Evolutionary conservation across 306 rosid genomes (phyloP).

Genomic region (Oxytropis ochrocephala): DNA sequence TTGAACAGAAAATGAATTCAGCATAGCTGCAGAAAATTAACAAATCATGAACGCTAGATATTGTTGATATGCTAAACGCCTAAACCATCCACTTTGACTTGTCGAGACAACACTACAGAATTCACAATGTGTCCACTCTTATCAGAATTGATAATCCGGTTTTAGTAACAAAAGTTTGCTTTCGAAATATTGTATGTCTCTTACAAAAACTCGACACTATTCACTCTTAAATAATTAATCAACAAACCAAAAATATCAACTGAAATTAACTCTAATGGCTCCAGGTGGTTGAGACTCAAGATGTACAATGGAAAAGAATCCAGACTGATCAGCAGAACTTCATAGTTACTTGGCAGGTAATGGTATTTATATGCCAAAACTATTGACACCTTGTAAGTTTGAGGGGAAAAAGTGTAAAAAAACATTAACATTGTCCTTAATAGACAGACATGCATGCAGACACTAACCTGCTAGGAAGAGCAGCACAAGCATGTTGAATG

Average conservation of each 20-base stretch:
- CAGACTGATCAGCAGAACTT: neutral
- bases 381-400: neutral
- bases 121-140: neutral
- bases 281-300: neutral
- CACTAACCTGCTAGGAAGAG: slow-evolving; percentile 92
- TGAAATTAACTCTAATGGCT: neutral
- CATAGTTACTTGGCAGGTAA: neutral
- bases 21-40: neutral
- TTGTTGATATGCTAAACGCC: neutral
- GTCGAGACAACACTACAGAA: neutral
- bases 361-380: neutral
- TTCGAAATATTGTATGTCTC: neutral
- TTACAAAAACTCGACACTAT: neutral
- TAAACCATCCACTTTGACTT: neutral
- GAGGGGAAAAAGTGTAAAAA: neutral
- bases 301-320: neutral
- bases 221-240: neutral
- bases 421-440: neutral
- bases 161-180: neutral
- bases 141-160: neutral
- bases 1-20: neutral
- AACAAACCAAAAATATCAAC: neutral
- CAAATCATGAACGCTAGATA: neutral
- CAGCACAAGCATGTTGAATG: slow-evolving; percentile 57
- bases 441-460: neutral